Evolutionary conservation across 257 asterid species (phyloP), one percentile per base, ranked within the genome.

Genomic region (Solanum habrochaites): DNA sequence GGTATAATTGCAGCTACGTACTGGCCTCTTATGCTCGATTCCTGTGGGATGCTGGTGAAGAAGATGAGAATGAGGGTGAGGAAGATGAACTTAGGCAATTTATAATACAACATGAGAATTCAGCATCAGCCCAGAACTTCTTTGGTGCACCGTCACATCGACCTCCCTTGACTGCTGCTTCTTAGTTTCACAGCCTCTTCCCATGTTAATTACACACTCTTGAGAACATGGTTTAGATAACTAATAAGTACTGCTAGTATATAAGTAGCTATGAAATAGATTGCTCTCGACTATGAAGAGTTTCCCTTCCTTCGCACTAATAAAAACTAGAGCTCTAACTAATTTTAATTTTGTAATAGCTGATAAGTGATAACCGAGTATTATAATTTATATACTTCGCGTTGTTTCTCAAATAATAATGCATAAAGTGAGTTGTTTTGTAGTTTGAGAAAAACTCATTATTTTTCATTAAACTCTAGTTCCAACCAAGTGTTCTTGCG

Each of bases 21-120:
- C 89, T 92, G 86, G 98, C 98, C 85, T 95, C 99, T 2, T 96
- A 95, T 87, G 99, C 99, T 85, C 93, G 95, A 12, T 96, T 96
- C 91, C 85, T 94, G 60, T 96, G 99, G 99, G 98, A 94, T 35
- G 93, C 91, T 5, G 97, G 94, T 66, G 98, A 91, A 2, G 98
- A 92, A 0, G 91, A 88, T 0, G 91, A 88, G 25, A 90, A 86
- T 1, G 93, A 88, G 21, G 56, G 21, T 7, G 32, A 74, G 84
- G 20, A 87, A 73, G 40, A 91, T 10, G 92, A 90, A 58, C 89
- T 88, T 72, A 77, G 69, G 66, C 90, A 89, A 35, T 89, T 82
- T 72, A 91, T 45, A 73, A 69, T 83, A 11, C 87, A 81, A 70
- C 73, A 52, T 86, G 89, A 45, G 45, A 88, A 71, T 80, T 74